Conservation (phyloP, 2,329 filamentous ascomycete species). For the Xylaria arbuscula region DNA sequence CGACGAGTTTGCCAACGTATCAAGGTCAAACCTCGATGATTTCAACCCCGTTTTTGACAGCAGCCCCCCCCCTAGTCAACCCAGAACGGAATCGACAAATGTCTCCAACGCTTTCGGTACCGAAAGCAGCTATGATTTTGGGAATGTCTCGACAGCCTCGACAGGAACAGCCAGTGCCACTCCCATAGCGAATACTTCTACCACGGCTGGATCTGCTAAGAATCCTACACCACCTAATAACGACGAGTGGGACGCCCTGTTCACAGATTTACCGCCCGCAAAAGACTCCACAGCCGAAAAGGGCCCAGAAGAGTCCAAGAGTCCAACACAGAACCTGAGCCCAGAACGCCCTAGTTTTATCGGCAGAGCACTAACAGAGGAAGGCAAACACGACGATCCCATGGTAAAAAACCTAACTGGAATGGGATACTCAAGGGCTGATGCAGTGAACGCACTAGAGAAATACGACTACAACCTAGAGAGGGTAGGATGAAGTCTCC, state of each 20-base stretch:
- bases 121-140: conserved; percentile 71
- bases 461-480: conserved; percentile 97
- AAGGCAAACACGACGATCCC: conserved; percentile 87
- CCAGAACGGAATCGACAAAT: conserved; percentile 63
- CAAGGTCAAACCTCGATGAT: conserved; percentile 76
- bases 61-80: conserved; percentile 65
- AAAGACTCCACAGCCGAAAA: conserved; percentile 48
- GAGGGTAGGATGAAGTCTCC: conserved; percentile 71
- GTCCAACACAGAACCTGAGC: conserved; percentile 43
- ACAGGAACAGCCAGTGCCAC: conserved; percentile 46
- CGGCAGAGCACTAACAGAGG: conserved; percentile 76
- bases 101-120: conserved; percentile 59
- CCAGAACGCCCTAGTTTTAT: conserved; percentile 46
- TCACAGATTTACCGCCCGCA: conserved; percentile 78
- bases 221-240: conserved; percentile 58
- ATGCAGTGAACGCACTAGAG: conserved; percentile 84
- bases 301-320: conserved; percentile 41
- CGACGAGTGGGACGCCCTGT: conserved; percentile 96
- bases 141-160: conserved; percentile 56
- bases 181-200: conserved; percentile 52
- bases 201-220: conserved; percentile 54
- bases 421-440: conserved; percentile 85
- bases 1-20: conserved; percentile 82
- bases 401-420: conserved; percentile 88
- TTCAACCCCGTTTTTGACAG: conserved; percentile 88